Percentiles rank a stretch among this genome's conserved stretches.
These are phyloP conservation scores for Aspergillus phoenicis DNA, from an alignment of 2,329 filamentous ascomycete genomes.

Conservation along the genomic window DNA sequence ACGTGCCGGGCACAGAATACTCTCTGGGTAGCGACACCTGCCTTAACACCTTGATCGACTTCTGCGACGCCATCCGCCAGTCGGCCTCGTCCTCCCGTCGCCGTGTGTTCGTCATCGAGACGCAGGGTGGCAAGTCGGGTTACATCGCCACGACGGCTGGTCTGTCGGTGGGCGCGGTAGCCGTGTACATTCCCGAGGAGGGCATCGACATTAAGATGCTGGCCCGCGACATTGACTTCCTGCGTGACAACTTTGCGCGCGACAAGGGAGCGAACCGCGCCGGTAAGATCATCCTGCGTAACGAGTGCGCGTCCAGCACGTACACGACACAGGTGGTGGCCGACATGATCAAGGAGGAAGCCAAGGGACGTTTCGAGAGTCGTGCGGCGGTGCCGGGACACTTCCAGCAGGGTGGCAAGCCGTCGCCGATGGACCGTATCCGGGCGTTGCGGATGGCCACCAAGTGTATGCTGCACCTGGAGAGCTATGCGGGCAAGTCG, in stretches of 20 bases:
- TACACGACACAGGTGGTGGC: slow-evolving; percentile 94
- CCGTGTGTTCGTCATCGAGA: slow-evolving; percentile 96
- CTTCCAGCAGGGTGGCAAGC: slow-evolving; percentile 90
- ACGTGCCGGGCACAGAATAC: slow-evolving; percentile 96
- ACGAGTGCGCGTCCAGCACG: slow-evolving; percentile 87
- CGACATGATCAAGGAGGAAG: slow-evolving; percentile 92
- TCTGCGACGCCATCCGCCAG: slow-evolving; percentile 97
- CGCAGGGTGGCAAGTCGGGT: slow-evolving; percentile 90
- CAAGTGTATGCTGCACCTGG: slow-evolving; percentile 90
- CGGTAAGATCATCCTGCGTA: slow-evolving; percentile 92
- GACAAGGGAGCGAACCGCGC: slow-evolving; percentile 88
- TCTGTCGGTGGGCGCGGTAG: slow-evolving; percentile 85
- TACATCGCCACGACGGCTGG: slow-evolving; percentile 92
- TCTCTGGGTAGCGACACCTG: slow-evolving; percentile 96
- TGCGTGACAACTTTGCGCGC: slow-evolving; percentile 80
- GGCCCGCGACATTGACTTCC: slow-evolving; percentile 81
- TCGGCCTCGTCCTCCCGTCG: slow-evolving; percentile 91
- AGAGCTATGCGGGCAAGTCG: slow-evolving; percentile 69
- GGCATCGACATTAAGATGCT: slow-evolving; percentile 94
- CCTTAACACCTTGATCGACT: slow-evolving; percentile 89
- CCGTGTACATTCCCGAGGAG: slow-evolving; percentile 96
- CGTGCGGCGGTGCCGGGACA: slow-evolving; percentile 90
- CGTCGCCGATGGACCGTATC: slow-evolving; percentile 93
- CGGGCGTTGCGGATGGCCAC: slow-evolving; percentile 89
- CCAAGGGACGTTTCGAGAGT: slow-evolving; percentile 87